Base-by-base conservation (phyloP, 2,329 filamentous ascomycete species). In the Venturia carpophila region DNA sequence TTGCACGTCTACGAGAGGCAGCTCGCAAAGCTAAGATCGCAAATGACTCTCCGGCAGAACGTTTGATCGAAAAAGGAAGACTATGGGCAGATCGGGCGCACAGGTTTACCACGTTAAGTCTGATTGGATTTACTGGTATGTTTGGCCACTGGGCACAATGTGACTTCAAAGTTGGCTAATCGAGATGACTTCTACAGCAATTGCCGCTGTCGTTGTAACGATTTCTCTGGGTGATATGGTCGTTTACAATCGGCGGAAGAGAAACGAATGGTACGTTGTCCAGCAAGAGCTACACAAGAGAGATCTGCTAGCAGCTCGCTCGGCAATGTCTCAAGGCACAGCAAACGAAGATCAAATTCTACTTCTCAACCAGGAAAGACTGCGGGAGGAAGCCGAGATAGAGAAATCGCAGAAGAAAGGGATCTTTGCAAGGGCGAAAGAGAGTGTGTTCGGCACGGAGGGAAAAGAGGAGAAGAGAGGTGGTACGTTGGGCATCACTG, bases 161-260 rank as follows among this genome's bases (percentile, higher is more conserved):
- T 11, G 19, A 42, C 34, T 41, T 61, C 5, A 24, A 17, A 11
- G 55, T 42, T 41, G 11, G 21, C 64, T 43, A 52, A 62, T 63
- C 19, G 5, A n/a, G 27, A 6, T 61, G 45, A 9, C 37, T 5
- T 62, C 64, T 47, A 64, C 24, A 83, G 86, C 85, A 66, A 77
- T 87, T 67, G 80, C 82, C 63, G 83, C 80, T 69, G 81, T 82
- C 52, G 81, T 88, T 56, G 85, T 85, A 45, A 79, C 84, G 47
- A 87, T 87, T 73, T 85, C 86, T 11, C 80, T 87, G 68, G 80
- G 83, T 67, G 86, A 87, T 71, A 83, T 89, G 79, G 80, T 88
- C 66, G 75, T 87, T 67, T 86, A 88, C 76, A 89, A 89, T 74
- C 82, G 87, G 65, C 80, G 83, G 66, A 86, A 87, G 77, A 79